These are phyloP conservation scores for Ettlia oleoabundans DNA, from an alignment of 139 green algal genomes.

Conservation along the genomic window DNA sequence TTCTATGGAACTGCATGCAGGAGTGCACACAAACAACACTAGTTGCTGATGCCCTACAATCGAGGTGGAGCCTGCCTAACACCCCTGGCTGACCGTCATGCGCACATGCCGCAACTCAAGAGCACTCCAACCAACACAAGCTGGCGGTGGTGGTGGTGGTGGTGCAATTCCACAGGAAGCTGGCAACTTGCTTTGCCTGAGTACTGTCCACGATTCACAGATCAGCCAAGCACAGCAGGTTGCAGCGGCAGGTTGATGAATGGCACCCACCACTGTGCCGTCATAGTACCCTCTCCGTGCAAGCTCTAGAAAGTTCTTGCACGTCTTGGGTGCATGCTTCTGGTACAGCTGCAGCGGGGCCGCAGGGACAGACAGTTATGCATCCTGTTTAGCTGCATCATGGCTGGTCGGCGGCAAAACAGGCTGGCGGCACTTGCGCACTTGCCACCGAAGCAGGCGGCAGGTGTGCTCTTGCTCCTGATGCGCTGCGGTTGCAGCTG, in stretches of 20 bases:
- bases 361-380: too few species aligned
- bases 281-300: conserved; percentile 92
- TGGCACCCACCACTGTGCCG: conserved; percentile 59
- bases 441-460: too few species aligned
- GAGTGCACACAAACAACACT: background rate
- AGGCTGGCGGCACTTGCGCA: background rate
- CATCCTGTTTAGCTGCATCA: too few species aligned
- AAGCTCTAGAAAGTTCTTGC: conserved; percentile 93
- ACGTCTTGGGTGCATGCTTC: conserved; percentile 82
- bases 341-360: conserved; percentile 89
- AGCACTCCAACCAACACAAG: background rate
- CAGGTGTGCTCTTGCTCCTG: too few species aligned
- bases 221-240: background rate
- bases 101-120: too few species aligned
- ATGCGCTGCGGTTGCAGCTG: too few species aligned
- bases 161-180: too few species aligned
- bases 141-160: background rate
- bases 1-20: conserved; percentile 66
- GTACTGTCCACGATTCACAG: too few species aligned
- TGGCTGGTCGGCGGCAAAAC: background rate
- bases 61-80: too few species aligned
- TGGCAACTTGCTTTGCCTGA: background rate
- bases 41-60: background rate
- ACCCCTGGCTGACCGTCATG: too few species aligned
- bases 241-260: background rate